phyloP scores from a whole-genome alignment of 371 early-diverging fungal genomes.

The Globomyces sp. region DNA sequence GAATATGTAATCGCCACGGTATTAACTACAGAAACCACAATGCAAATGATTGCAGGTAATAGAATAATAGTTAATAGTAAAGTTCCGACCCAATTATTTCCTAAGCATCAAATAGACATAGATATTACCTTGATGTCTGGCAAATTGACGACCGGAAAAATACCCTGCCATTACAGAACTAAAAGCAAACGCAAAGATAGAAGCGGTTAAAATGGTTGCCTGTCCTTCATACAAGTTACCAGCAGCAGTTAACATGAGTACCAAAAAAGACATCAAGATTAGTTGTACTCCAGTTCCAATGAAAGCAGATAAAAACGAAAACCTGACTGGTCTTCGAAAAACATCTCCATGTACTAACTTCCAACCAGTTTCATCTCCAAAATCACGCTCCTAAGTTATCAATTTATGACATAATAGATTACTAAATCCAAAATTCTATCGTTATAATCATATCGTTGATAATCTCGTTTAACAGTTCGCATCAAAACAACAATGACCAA shows the following conservation, averaged over 20 bases:
- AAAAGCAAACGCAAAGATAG: slow-evolving; percentile 77
- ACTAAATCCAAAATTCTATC: slow-evolving; percentile 62
- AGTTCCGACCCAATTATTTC: no score
- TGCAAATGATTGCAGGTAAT: slow-evolving; percentile 65
- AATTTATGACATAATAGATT: slow-evolving; percentile 48
- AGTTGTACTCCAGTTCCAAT: slow-evolving; percentile 77
- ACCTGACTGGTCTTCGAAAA: slow-evolving; percentile 72
- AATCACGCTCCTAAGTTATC: slow-evolving; percentile 39
- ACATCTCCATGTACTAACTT: slow-evolving; percentile 88
- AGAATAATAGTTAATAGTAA: slow-evolving; percentile 58
- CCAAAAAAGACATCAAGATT: slow-evolving; percentile 57
- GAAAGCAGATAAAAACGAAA: slow-evolving; percentile 66
- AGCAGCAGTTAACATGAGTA: slow-evolving; percentile 68
- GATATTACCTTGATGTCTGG: slow-evolving; percentile 48
- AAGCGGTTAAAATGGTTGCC: slow-evolving; percentile 73
- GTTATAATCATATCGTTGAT: slow-evolving; percentile 77
- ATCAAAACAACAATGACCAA: slow-evolving; percentile 60
- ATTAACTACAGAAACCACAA: slow-evolving; percentile 66
- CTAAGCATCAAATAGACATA: slow-evolving; percentile 68
- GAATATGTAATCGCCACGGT: slow-evolving; percentile 71
- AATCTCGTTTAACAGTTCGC: slow-evolving; percentile 75
- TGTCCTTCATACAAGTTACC: slow-evolving; percentile 72
- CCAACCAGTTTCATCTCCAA: slow-evolving; percentile 90
- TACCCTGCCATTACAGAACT: slow-evolving; percentile 70
- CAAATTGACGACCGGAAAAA: slow-evolving; percentile 8